Evolutionary conservation across 2,329 filamentous ascomycete genomes (phyloP).

Genomic region (Fusarium algeriense): DNA sequence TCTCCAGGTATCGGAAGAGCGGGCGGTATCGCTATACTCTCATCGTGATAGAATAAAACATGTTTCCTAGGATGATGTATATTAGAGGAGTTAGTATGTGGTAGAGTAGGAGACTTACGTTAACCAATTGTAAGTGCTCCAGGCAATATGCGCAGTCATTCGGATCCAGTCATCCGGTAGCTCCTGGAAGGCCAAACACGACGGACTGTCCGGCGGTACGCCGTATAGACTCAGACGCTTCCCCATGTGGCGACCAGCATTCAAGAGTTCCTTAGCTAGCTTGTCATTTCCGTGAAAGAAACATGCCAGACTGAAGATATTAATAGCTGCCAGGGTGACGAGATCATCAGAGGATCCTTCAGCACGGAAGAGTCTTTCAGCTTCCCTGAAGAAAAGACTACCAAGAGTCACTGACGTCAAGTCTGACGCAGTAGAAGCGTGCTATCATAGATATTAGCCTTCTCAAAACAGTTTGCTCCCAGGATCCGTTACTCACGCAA

Average conservation of each 20-base stretch:
- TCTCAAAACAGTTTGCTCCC: background rate
- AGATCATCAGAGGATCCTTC: background rate
- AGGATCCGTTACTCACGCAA: background rate
- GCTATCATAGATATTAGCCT: background rate
- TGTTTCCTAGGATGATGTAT: background rate
- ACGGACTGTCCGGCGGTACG: background rate
- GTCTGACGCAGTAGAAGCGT: background rate
- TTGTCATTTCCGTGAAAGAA: background rate
- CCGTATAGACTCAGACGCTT: background rate
- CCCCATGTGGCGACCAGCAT: background rate
- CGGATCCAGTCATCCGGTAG: background rate
- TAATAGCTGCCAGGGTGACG: background rate
- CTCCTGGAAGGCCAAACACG: background rate
- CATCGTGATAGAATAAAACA: background rate
- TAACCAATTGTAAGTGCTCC: conserved; percentile 6
- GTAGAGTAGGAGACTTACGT: background rate
- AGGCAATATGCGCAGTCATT: background rate
- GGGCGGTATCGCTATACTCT: background rate
- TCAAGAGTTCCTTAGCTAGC: background rate
- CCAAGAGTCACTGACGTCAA: background rate
- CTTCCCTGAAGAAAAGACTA: background rate
- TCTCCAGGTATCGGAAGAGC: background rate
- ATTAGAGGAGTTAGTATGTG: background rate
- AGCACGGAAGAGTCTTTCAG: background rate
- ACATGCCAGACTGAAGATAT: conserved; percentile 1